These are phyloP conservation scores for Penicillium sp. DNA, from an alignment of 2,329 filamentous ascomycete species.

Conservation along the genomic window DNA sequence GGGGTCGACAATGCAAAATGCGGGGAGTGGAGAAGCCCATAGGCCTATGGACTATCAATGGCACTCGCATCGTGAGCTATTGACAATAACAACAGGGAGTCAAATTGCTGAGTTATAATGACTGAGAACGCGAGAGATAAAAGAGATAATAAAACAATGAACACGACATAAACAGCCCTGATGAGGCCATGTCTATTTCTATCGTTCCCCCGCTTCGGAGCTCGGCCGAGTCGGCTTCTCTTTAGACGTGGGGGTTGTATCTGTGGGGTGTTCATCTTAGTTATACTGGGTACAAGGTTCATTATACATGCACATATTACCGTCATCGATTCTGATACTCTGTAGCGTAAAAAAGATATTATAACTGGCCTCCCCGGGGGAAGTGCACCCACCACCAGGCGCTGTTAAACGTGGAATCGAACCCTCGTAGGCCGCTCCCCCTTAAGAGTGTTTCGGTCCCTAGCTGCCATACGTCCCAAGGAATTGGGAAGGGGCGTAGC, in stretches of 20 bases:
- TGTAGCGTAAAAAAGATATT: no score
- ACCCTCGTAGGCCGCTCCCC: no score
- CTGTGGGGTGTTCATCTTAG: background rate
- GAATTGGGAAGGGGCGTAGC: no score
- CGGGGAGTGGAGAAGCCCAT: constrained; percentile 28
- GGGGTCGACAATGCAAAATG: constrained; percentile 21
- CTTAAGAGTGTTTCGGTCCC: no score
- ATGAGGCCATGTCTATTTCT: constrained; percentile 4
- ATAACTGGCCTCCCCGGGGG: no score
- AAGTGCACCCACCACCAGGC: no score
- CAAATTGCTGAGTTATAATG: background rate
- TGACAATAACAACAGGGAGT: background rate
- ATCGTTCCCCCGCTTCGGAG: constrained; percentile 11
- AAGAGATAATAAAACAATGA: background rate
- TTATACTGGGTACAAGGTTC: background rate
- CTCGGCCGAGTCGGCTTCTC: constrained; percentile 16
- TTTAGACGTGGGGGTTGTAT: constrained; percentile 5
- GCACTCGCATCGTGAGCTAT: constrained; percentile 21
- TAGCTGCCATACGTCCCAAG: no score
- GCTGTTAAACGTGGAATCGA: no score
- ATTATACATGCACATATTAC: background rate
- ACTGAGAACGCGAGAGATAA: background rate
- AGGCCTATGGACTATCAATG: constrained; percentile 20
- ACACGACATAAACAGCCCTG: constrained; percentile 1
- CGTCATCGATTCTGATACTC: background rate